Base-by-base conservation (phyloP, 352 stramenopile species). In the Achlya hypogyna region DNA sequence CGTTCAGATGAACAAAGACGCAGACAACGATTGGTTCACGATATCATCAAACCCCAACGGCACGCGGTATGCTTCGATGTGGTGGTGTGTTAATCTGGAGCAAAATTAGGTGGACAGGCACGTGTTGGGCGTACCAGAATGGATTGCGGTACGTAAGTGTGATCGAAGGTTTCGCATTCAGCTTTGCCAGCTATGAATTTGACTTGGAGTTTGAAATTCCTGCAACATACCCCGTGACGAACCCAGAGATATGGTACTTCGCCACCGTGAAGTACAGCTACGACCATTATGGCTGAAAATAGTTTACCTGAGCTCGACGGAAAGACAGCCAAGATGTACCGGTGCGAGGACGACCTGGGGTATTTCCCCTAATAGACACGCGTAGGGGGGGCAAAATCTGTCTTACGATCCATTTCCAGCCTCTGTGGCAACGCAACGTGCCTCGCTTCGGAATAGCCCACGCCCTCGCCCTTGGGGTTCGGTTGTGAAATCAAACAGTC, bases 291-390 rank as follows among this genome's bases (percentile, higher is more conserved):
- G 62, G 42, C 62, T 12, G 59, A 70, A 45, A 18, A 63, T 51
- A 49, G 52, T 62, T 83, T 96, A 52, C 87, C 87, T 0, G 86
- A 95, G 72, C 81, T 96, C 0, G 86, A 96, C 18, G 83, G 85
- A 35, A 96, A 96, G 73, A 95, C 87, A 27, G 86, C 85, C 71
- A 96, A 96, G 75, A 96, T 96, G 85, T 96, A 96, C 73, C 72
- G 85, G 78, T 86, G 40, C 51, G 73, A 31, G 23, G 5, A 34
- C 27, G 25, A 22, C 4, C 12, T 51, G 31, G 12, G n/a, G n/a
- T n/a, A n/a, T n/a, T n/a, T n/a, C n/a, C n/a, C n/a, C 31, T 20
- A 4, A 12, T 4, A 51, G 28, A 34, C 35, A 25, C 4, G 14
- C 20, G 2, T 29, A 86, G 78, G 12, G 87, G 87, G 6, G 86